Evolutionary conservation across 495 filamentous ascomycete genomes (phyloP), one percentile per base, ranked within the genome.

Genomic region (Articulospora tetracladia): DNA sequence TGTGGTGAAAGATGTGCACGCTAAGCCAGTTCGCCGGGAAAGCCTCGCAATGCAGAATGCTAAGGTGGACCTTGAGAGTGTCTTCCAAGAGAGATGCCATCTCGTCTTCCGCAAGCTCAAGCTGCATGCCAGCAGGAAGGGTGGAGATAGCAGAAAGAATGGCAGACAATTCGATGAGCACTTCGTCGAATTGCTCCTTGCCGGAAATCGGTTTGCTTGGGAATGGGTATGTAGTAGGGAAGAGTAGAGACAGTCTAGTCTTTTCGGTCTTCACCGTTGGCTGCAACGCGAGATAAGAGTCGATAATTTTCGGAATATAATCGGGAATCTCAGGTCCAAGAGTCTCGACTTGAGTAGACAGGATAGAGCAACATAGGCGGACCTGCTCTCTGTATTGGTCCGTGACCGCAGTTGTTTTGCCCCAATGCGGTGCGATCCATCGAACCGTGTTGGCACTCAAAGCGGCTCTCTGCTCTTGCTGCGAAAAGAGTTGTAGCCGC

Each of bases 381-480:
- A 97, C 89, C 74, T 98, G 94, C 19, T 97, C 91, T 60, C 86
- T 89, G 81, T 91, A 99, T 68, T 95, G 92, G 12, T 90, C 84
- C 3, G 86, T 92, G 1, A 94, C 85, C 30, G 83, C 77, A 0
- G 81, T 77, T 7, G 79, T 83, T 53, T 82, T 83, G 30, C 94
- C 94, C 94, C 94, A 99, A 73, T 98, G 91, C 8, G 93, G 93
- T 1, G 86, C 88, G 65, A 99, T 82, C 94, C 94, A 99, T 63
- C 86, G 77, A 34, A 93, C 84, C 20, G 91, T 97, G 66, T 92
- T 94, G 39, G 86, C 82, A 58, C 88, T 86, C 54, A 97, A 74
- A 23, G 81, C 84, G 27, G 82, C 80, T 57, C 88, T 80, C 62
- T 93, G 86, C 59, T 92, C 87, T 0, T 86, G 84, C 10, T 87